Evolutionary conservation across 2,329 filamentous ascomycete genomes (phyloP), one percentile per base, ranked within the genome.

Genomic region (Talaromyces funiculosus): DNA sequence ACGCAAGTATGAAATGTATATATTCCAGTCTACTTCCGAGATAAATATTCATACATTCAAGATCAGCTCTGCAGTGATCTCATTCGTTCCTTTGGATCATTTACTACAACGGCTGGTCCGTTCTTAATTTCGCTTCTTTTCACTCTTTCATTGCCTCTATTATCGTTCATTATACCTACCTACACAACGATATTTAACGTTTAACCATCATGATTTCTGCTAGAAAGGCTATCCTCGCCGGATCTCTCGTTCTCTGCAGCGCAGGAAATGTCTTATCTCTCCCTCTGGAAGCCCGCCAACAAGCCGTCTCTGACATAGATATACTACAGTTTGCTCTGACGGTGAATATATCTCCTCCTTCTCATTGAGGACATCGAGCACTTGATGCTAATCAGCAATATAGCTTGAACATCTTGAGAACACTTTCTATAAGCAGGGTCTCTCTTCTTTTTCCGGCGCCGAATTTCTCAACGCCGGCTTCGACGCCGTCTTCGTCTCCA

Each of bases 381-480:
- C 26, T 14, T 16, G 49, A 16, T 16, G 18, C 43, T 49, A 31
- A 37, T 40, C 12, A 55, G 33, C 20, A 12, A 55, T 20, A 33
- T 40, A 54, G 59, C 78, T 84, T 4, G 82, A 85, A 72, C 78
- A 82, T 59, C 79, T 84, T 31, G 86, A 89, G 73, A 76, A 83
- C 63, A 78, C 77, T 59, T 89, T 89, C 75, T 89, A 89, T 74
- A 74, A 77, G 38, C 69, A 86, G 53, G 86, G 81, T 38, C 76
- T 89, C 4, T 70, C 75, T 61, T 85, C 84, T 66, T 88, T 82
- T 76, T 80, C 78, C 31, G 71, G 79, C 62, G 64, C 69, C 1
- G 77, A 85, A 65, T 87, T 87, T 68, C 66, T 73, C 29, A 73
- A 70, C 33, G 83, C 82, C 49, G 83, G 83, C 14, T 81, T 79